Percentiles rank a stretch among this genome's conserved stretches.
Conservation (phyloP, 345 rosid genomes). For the Eucalyptus albens region DNA sequence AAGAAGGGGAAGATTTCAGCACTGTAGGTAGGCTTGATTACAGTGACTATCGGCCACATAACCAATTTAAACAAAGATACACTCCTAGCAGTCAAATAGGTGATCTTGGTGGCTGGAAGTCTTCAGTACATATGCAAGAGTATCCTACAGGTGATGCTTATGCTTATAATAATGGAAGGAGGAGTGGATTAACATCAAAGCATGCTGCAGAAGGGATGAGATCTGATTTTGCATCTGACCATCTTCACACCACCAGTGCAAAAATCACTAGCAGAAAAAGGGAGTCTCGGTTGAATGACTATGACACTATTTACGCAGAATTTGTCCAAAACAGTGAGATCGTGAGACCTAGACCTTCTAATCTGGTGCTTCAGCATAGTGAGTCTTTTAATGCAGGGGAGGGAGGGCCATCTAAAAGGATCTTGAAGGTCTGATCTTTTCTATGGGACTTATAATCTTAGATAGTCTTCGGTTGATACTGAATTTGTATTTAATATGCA, state of each 20-base stretch:
- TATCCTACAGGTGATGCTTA: constrained; percentile 27
- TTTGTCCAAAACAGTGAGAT: constrained; percentile 22
- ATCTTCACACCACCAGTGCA: constrained; percentile 12
- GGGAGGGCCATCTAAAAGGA: constrained; percentile 25
- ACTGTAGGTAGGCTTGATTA: constrained; percentile 23
- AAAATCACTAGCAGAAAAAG: constrained; percentile 11
- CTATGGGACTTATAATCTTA: neutral
- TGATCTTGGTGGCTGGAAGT: constrained; percentile 17
- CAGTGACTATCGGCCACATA: constrained; percentile 20
- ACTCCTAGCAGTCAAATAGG: constrained; percentile 15
- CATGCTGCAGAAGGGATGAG: constrained; percentile 27
- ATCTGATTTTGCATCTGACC: constrained; percentile 19
- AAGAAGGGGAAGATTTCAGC: constrained; percentile 21
- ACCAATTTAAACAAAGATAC: constrained; percentile 24
- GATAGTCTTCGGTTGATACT: neutral
- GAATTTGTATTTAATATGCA: neutral
- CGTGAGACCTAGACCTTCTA: constrained; percentile 23
- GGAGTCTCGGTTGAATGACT: constrained; percentile 14
- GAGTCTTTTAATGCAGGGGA: constrained; percentile 28
- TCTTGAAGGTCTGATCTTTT: constrained; percentile 22
- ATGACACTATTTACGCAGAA: constrained; percentile 4
- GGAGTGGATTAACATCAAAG: constrained; percentile 23
- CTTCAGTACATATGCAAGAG: constrained; percentile 21
- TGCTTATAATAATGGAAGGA: constrained; percentile 12
- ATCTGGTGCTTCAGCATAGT: constrained; percentile 13